Evolutionary conservation across 2,329 filamentous ascomycete genomes (phyloP).

Genomic region (Chaetomium sp.): DNA sequence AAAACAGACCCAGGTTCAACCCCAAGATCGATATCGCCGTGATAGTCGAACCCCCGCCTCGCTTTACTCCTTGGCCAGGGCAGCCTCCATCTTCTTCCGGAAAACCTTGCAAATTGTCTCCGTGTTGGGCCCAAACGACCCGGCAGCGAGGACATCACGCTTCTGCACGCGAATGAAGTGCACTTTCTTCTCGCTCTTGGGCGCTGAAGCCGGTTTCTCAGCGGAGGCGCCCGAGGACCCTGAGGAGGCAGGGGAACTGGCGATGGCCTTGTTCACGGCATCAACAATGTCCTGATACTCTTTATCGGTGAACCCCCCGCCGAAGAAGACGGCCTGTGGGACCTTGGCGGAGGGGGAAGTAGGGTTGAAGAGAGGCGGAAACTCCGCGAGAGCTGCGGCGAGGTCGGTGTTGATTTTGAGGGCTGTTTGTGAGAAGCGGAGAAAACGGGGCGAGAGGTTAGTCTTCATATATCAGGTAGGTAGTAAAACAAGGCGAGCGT

Average conservation of each 20-base stretch:
- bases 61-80: neutral
- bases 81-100: conserved; percentile 24
- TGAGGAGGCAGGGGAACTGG: neutral
- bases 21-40: too few relatives aligned
- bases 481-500: too few relatives aligned
- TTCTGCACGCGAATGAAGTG: conserved; percentile 23
- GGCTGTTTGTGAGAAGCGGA: conserved; percentile 4
- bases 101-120: conserved; percentile 22
- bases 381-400: conserved; percentile 14
- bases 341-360: neutral
- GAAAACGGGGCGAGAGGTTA: neutral
- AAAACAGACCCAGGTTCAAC: too few relatives aligned
- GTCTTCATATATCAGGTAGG: too few relatives aligned
- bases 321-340: conserved; percentile 22
- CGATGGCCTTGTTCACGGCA: conserved; percentile 7
- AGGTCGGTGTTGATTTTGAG: conserved; percentile 18
- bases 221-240: too few relatives aligned
- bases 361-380: conserved; percentile 17
- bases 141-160: conserved; percentile 25
- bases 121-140: conserved; percentile 17
- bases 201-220: neutral
- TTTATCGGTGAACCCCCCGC: conserved; percentile 18
- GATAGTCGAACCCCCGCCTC: neutral
- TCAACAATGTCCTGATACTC: conserved; percentile 18
- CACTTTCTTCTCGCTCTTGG: neutral